Conservation (phyloP, 495 filamentous ascomycete genomes). For the Aspergillus sclerotiicarbonarius region DNA sequence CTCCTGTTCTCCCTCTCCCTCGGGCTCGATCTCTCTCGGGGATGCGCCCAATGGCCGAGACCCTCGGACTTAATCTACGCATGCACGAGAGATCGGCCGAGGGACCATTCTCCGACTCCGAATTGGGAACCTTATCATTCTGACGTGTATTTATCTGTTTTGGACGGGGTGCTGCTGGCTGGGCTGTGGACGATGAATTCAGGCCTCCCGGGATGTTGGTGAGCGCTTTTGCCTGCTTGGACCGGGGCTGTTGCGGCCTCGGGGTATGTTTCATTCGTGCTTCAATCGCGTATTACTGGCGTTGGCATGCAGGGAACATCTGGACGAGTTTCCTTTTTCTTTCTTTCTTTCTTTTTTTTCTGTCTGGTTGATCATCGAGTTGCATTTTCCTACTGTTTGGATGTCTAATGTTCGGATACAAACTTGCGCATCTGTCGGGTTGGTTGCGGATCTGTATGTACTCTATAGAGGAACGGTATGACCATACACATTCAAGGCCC, state of each 20-base stretch:
- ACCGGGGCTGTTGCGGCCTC: constrained; percentile 17
- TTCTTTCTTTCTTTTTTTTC: constrained; percentile 18
- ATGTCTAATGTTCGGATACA: constrained; percentile 24
- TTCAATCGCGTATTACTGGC: constrained; percentile 22
- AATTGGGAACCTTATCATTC: constrained; percentile 9
- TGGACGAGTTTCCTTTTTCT: constrained; percentile 22
- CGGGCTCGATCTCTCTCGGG: not conserved
- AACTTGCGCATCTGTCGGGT: constrained; percentile 4
- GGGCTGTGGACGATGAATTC: constrained; percentile 8
- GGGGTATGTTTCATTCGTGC: constrained; percentile 28
- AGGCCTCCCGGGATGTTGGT: not conserved
- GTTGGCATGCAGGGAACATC: constrained; percentile 29
- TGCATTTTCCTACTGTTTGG: constrained; percentile 33
- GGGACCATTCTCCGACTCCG: constrained; percentile 1
- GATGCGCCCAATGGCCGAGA: not conserved
- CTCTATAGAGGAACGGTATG: not conserved
- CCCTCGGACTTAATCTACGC: constrained; percentile 2
- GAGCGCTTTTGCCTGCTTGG: constrained; percentile 22
- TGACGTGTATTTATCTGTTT: constrained; percentile 14
- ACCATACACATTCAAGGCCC: not conserved
- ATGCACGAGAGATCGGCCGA: not conserved
- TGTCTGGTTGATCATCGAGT: constrained; percentile 8
- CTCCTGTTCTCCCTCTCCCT: not conserved
- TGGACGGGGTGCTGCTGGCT: constrained; percentile 11
- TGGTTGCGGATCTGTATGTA: constrained; percentile 2